Conservation (phyloP, 345 rosid species). For the Erucastrum elatum region DNA sequence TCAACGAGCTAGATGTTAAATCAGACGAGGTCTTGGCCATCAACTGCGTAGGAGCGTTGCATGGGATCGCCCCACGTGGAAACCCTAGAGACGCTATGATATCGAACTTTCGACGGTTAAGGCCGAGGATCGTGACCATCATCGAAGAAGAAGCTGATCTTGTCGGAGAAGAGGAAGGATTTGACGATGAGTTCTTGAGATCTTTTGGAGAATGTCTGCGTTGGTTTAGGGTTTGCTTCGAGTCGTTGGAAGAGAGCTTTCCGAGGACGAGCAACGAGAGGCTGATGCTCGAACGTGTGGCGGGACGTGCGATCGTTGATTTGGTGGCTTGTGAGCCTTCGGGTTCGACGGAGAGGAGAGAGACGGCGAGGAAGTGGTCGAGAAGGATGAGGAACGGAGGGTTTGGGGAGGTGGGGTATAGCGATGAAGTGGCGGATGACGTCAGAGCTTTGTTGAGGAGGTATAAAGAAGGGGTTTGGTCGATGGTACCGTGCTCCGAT, state of each 20-base stretch:
- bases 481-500: constrained; percentile 65
- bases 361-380: constrained; percentile 78
- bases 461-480: constrained; percentile 86
- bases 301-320: constrained; percentile 78
- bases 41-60: constrained; percentile 71
- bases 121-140: constrained; percentile 73
- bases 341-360: constrained; percentile 74
- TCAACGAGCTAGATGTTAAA: constrained; percentile 51
- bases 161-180: constrained; percentile 50
- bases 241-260: constrained; percentile 79
- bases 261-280: constrained; percentile 76
- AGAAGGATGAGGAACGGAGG: constrained; percentile 61
- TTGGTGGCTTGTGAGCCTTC: constrained; percentile 71
- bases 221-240: constrained; percentile 94
- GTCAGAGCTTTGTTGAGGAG: constrained; percentile 89
- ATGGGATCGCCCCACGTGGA: constrained; percentile 50
- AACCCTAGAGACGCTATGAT: constrained; percentile 64
- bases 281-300: constrained; percentile 80
- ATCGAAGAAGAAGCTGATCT: constrained; percentile 97
- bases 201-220: constrained; percentile 74
- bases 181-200: constrained; percentile 52
- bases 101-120: constrained; percentile 57
- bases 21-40: constrained; percentile 81
- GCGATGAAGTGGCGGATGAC: constrained; percentile 91
- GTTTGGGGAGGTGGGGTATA: constrained; percentile 48